Evolutionary conservation across 2,329 filamentous ascomycete species (phyloP), one percentile per base, ranked within the genome.

Genomic region (Stachybotrys chartarum): DNA sequence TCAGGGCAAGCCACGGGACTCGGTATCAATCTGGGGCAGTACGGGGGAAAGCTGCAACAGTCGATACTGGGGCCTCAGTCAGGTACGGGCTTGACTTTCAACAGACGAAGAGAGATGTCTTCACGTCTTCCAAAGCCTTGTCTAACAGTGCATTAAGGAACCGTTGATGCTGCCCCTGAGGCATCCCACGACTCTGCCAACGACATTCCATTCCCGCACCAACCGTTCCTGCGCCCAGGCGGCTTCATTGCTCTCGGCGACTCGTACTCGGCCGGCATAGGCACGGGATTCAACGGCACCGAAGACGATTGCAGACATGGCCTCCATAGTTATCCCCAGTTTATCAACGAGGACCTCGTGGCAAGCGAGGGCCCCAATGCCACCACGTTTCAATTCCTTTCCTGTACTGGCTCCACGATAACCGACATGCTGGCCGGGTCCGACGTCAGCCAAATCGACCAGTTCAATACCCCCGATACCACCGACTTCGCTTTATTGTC

Each of bases 211-310:
- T 60, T 60, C 42, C 56, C 54, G 12, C 55, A 58, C 45, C 52
- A 56, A 2, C 62, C 59, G 3, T 52, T 54, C 31, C 53, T 52
- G 7, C 57, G 51, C 39, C 56, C 60, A 4, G 54, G 61, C 7
- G 72, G 73, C 53, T 76, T 77, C 60, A 68, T 70, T 55, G 72
- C 75, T 10, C 64, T 78, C 12, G 75, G 75, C 7, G 75, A 79
- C 58, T 78, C 75, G 6, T 79, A 78, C 60, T 75, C 72, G 51
- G 75, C 76, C 4, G 76, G 76, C 35, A 78, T 78, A 55, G 76
- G 76, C 54, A 78, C 76, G 4, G 70, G 70, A 48, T 54, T 73
- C 48, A 69, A 75, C 46, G 71, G 68, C 45, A 64, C 66, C 14
- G 73, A 76, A 55, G 67, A 74, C 50, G 66, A 70, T 48, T 78